Evolutionary conservation across 2,329 filamentous ascomycete species (phyloP).

Genomic region (Paecilomyces fulvus): DNA sequence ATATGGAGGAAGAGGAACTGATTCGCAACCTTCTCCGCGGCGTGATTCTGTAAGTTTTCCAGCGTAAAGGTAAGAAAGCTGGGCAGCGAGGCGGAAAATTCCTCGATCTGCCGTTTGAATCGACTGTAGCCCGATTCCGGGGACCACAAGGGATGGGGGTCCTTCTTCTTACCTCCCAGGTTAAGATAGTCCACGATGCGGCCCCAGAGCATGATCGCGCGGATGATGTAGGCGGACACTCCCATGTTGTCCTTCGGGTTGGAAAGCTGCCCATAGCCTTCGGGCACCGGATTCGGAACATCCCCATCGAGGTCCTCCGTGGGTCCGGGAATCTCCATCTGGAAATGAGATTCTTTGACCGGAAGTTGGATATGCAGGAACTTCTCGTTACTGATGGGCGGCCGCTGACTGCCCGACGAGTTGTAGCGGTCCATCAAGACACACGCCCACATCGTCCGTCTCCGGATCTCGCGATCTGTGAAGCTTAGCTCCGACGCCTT

Average conservation of each 20-base stretch:
- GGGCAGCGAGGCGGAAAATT: conserved; percentile 62
- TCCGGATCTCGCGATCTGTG: conserved; percentile 83
- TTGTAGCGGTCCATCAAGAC: conserved; percentile 97
- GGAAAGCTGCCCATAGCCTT: conserved; percentile 55
- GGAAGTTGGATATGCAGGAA: conserved; percentile 83
- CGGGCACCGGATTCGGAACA: conserved; percentile 53
- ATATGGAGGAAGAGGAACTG: conserved; percentile 93
- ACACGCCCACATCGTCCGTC: conserved; percentile 96
- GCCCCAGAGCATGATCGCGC: conserved; percentile 80
- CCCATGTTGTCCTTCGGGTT: conserved; percentile 82
- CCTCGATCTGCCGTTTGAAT: conserved; percentile 62
- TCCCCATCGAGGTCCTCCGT: conserved; percentile 75
- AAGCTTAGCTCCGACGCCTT: conserved; percentile 64
- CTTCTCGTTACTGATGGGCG: conserved; percentile 83
- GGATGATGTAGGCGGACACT: conserved; percentile 82
- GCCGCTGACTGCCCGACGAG: conserved; percentile 86
- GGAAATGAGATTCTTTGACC: conserved; percentile 81
- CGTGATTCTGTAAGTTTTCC: conserved; percentile 78
- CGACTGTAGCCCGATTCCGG: conserved; percentile 65
- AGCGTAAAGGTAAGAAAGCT: conserved; percentile 61
- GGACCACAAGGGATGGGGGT: conserved; percentile 72
- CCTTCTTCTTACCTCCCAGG: conserved; percentile 73
- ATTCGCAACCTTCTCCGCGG: conserved; percentile 75
- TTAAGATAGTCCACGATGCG: conserved; percentile 84
- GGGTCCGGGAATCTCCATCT: conserved; percentile 79